Base-by-base conservation (phyloP, 202 grass and related monocot species). In the Zoysia matrella region DNA sequence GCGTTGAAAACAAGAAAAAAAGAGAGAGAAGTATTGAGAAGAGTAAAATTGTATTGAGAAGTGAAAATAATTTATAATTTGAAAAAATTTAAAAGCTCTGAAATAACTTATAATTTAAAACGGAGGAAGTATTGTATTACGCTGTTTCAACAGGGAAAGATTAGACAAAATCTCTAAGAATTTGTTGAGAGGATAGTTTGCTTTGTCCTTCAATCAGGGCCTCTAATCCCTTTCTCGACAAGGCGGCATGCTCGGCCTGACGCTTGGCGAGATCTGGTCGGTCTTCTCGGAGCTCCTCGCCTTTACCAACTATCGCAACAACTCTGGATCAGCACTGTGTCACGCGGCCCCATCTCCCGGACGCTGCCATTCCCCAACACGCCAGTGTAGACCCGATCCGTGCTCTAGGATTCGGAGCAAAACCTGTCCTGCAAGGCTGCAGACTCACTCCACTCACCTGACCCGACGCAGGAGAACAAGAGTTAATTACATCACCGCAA, bases 251-350 rank as follows among this genome's bases (percentile, higher is more conserved):
- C 73, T 55, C 54, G 65, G 6, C 7, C 54, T 71, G 82, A 55
- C 11, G 55, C 47, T 46, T 7, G 46, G 14, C 46, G 73, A 77
- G 55, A 77, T 77, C 82, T 70, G 73, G 82, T 84, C 82, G 64
- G 47, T 22, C 54, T 51, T 43, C 46, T 43, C 54, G 39, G 14
- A 3, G 47, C 46, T 30, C 15, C 11, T 53, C 40, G 55, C 64
- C 7, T 36, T 62, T 53, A 10, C 73, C 82, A 62, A 62, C 65
- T 8, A 69, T 75, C 53, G 44, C 45, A 76, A 68, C 81, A 15
- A 11, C 52, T 60, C 63, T 53, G 12, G 64, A 84, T 77, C 65
- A 53, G 11, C n/a, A 11, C 44, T 50, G 81, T 52, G 78, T 50
- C 69, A 14, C 43, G 56, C 41, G 51, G 0, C 51, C 51, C 77